Percentiles rank a stretch among this genome's conserved stretches.
phyloP scores from a whole-genome alignment of 2,329 filamentous ascomycete genomes.

The Neoscytalidium dimidiatum region DNA sequence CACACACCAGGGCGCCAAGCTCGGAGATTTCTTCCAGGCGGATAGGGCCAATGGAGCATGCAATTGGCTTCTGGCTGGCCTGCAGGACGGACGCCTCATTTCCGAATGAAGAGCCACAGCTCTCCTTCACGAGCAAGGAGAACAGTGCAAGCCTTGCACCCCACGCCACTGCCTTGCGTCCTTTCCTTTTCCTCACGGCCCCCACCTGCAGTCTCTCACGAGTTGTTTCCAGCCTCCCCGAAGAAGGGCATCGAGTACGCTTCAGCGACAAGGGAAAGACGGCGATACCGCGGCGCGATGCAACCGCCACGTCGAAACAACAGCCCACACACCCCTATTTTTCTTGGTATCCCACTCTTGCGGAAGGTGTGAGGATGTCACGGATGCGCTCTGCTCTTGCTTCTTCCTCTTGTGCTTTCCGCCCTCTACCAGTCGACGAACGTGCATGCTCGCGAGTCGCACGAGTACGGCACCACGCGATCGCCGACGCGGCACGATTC shows the following conservation, averaged over 20 bases:
- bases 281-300: conserved; percentile 6
- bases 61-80: not conserved
- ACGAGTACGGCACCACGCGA: not conserved
- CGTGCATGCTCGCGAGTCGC: not conserved
- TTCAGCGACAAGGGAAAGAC: not conserved
- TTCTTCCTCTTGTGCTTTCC: not conserved
- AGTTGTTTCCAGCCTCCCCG: not conserved
- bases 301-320: conserved; percentile 1
- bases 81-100: not conserved
- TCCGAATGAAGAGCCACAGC: not conserved
- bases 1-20: not conserved
- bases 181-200: not conserved
- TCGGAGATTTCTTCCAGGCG: conserved; percentile 2
- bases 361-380: not conserved
- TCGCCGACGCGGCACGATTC: not conserved
- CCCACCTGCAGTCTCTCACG: not conserved
- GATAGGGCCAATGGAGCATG: not conserved
- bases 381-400: not conserved
- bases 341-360: not conserved
- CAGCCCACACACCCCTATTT: not conserved
- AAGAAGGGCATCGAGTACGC: not conserved
- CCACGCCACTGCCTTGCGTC: not conserved
- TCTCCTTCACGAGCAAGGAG: not conserved
- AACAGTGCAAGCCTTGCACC: conserved; percentile 10
- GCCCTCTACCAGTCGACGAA: not conserved